phyloP scores from a whole-genome alignment of 1,284 basidiomycete genomes.

The Dichomitus squalens region DNA sequence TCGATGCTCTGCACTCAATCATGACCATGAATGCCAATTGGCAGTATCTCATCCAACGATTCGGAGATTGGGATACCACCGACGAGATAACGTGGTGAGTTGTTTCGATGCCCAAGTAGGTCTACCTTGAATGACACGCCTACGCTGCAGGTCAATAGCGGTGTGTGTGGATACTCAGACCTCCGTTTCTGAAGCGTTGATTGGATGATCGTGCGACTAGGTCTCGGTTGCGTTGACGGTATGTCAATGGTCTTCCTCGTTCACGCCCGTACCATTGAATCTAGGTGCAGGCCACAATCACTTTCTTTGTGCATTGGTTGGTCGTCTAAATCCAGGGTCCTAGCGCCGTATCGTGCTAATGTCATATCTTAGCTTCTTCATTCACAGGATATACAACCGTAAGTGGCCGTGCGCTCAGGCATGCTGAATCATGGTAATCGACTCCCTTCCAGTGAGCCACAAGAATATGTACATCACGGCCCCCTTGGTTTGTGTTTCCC shows the following conservation, averaged over 20 bases:
- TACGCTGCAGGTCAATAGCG: conserved; percentile 14
- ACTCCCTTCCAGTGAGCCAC: conserved; percentile 38
- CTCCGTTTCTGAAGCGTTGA: neutral
- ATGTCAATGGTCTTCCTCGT: conserved; percentile 24
- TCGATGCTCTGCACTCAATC: conserved; percentile 18
- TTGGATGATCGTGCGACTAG: conserved; percentile 6
- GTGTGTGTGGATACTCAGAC: conserved; percentile 1
- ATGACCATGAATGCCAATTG: conserved; percentile 21
- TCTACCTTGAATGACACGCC: conserved; percentile 24
- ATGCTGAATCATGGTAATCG: neutral
- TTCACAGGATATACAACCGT: conserved; percentile 24
- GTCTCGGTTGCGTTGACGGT: conserved; percentile 19
- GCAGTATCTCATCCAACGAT: conserved; percentile 20
- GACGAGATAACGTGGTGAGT: conserved; percentile 20
- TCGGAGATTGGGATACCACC: conserved; percentile 16
- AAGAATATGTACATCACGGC: conserved; percentile 38
- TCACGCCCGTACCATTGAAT: neutral
- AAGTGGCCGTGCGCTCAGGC: neutral
- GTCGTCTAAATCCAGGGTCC: neutral
- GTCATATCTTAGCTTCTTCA: conserved; percentile 18
- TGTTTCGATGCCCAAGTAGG: conserved; percentile 31
- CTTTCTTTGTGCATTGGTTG: conserved; percentile 27
- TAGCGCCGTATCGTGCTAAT: neutral
- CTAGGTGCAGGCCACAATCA: conserved; percentile 13
- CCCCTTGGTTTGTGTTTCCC: conserved; percentile 39